Base-by-base conservation (phyloP, 2,329 filamentous ascomycete species). In the Trichoderma simmonsii region DNA sequence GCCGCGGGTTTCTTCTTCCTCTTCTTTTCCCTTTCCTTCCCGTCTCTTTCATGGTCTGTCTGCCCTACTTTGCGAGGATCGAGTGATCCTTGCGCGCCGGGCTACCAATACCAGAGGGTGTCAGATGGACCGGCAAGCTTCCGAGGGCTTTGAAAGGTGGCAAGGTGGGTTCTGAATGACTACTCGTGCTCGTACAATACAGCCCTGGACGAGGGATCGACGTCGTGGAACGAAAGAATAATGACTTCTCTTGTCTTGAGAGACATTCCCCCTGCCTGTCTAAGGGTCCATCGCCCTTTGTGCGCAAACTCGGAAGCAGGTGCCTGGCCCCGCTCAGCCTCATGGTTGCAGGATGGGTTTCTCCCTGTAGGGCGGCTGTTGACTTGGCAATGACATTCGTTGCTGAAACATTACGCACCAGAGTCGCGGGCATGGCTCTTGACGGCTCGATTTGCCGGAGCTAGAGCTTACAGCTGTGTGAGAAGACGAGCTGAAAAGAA, bases 331-430 rank as follows among this genome's bases (percentile, higher is more conserved):
- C 34, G 57, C 57, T 30, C n/a, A 28, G 57, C 60, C 43, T 70
- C 48, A 56, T 34, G 68, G 30, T 70, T 70, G 68, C 34, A 54
- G 66, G 60, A 39, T 56, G 43, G 66, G 14, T 51, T 68, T 51
- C 60, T 72, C 59, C 59, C 60, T 70, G 30, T 62, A n/a, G 14
- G 26, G 54, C 51, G 39, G 66, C 56, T 36, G 75, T 76, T 75
- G 75, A 75, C 75, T 74, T 73, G 75, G 75, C 75, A 75, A 76
- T 76, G 67, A 61, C 75, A 76, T 76, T 76, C 74, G 72, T 76
- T 59, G 63, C 73, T 73, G 75, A 76, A 70, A 76, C 75, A 76
- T 28, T 34, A 56, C 32, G 21, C 34, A 54, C 39, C 34, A 59
- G 30, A 57, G 24, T 28, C 61, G 64, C 56, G 59, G 64, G 30